A percentile compares a stretch with the other conserved stretches of the same genome.
Conservation (phyloP, 345 rosid species). For the Populus deltoides region DNA sequence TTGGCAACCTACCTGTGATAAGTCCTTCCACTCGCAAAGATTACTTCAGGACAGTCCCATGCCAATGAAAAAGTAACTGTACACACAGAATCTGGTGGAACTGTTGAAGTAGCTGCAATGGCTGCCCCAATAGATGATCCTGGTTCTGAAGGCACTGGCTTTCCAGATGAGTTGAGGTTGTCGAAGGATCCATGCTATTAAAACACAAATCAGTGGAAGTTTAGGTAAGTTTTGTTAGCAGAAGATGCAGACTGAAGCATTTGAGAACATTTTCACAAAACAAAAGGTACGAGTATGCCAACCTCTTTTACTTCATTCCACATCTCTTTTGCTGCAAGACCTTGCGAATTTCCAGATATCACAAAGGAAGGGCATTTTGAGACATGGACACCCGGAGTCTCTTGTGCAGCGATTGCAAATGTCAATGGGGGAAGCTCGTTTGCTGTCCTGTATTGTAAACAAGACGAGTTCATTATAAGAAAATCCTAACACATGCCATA, state of each 20-base stretch:
- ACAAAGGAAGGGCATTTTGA: conserved; percentile 73
- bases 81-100: conserved; percentile 52
- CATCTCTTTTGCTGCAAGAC: conserved; percentile 78
- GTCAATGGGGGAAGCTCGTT: conserved; percentile 51
- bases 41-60: conserved; percentile 92
- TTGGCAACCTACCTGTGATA: conserved; percentile 51
- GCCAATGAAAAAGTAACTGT: conserved; percentile 74
- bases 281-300: background rate
- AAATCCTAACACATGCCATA: background rate
- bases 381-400: conserved; percentile 54
- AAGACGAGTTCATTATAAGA: background rate
- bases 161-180: conserved; percentile 40
- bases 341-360: conserved; percentile 60
- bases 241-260: background rate
- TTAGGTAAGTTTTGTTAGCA: background rate
- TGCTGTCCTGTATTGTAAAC: conserved; percentile 54
- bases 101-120: conserved; percentile 67
- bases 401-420: conserved; percentile 72
- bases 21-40: conserved; percentile 59
- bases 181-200: conserved; percentile 72
- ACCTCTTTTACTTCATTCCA: conserved; percentile 87
- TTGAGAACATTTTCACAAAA: background rate
- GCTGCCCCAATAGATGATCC: conserved; percentile 96
- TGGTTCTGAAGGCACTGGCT: conserved; percentile 48
- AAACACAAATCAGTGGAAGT: background rate